Base-by-base conservation (phyloP, 352 stramenopile genomes). In the Phytophthora nicotianae region DNA sequence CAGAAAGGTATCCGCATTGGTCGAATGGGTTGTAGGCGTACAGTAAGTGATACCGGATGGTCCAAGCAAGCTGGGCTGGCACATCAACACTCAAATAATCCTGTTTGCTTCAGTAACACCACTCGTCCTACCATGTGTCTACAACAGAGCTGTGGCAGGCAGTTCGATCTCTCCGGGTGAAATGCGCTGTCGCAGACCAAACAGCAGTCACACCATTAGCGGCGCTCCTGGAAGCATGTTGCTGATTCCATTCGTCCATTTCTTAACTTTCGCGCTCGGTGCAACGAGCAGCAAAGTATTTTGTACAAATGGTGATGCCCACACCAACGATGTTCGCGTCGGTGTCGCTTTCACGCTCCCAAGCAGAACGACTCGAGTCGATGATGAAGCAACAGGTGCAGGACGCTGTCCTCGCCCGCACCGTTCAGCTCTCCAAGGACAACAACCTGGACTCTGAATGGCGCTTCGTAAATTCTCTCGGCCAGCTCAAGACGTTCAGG, bases 331-430 rank as follows among this genome's bases (percentile, higher is more conserved):
- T 26, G 9, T 79, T 83, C n/a, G 42, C 56, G 8, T 41, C 49
- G 2, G 62, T 86, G 46, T 66, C 72, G 37, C 62, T 84, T 3
- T 66, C 69, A 3, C 54, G 33, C 0, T 57, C 58, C 9, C 69
- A 79, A 49, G 52, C 57, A 5, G 23, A 48, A 20, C 51, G 38
- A 38, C 70, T 84, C 11, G 77, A 86, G 37, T 29, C 16, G 10
- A 75, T 72, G 66, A 75, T 84, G 63, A 66, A 70, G 23, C 63
- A 72, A 42, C 77, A 84, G 29, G 66, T 86, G 45, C 70, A 81
- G 37, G 70, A 79, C 21, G 75, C 77, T 2, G 41, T 86, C 40
- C 63, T 68, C 19, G 72, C 69, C 2, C 75, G 75, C 29, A 35
- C 29, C 29, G 29, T 41, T 0, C 66, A 74, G 17, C 48, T 57